Evolutionary conservation across 768 basidiomycete genomes (phyloP).

Genomic region (Glaciozyma antarctica): DNA sequence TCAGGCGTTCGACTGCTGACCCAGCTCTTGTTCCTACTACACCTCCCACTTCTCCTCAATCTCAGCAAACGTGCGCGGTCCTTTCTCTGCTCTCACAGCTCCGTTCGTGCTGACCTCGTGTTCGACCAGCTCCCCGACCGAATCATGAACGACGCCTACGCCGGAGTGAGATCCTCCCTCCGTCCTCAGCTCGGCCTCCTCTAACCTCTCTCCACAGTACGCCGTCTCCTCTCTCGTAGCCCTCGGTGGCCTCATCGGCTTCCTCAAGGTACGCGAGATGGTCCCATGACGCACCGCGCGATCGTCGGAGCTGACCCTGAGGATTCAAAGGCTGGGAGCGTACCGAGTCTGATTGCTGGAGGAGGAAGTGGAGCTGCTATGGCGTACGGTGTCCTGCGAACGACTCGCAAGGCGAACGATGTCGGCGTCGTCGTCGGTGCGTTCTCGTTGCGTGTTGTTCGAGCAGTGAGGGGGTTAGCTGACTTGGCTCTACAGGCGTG

Average conservation of each 20-base stretch:
- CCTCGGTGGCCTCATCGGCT: background rate
- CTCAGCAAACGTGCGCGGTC: no score
- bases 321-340: background rate
- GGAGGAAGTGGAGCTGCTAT: background rate
- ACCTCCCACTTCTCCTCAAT: no score
- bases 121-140: no score
- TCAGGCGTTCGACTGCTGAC: no score
- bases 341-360: background rate
- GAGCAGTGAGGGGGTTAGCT: background rate
- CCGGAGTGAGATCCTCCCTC: no score
- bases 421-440: background rate
- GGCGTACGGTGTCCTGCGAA: background rate
- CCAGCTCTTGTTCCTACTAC: no score
- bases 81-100: no score
- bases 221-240: background rate
- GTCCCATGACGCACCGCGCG: no score
- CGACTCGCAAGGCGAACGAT: background rate
- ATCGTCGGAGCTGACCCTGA: no score
- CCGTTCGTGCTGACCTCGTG: no score
- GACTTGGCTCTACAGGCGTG: background rate
- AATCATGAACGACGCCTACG: no score
- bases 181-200: no score
- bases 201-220: background rate
- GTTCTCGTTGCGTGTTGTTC: background rate
- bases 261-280: background rate